Evolutionary conservation across 1,284 basidiomycete species (phyloP).

Genomic region (Polyporus tsugae): DNA sequence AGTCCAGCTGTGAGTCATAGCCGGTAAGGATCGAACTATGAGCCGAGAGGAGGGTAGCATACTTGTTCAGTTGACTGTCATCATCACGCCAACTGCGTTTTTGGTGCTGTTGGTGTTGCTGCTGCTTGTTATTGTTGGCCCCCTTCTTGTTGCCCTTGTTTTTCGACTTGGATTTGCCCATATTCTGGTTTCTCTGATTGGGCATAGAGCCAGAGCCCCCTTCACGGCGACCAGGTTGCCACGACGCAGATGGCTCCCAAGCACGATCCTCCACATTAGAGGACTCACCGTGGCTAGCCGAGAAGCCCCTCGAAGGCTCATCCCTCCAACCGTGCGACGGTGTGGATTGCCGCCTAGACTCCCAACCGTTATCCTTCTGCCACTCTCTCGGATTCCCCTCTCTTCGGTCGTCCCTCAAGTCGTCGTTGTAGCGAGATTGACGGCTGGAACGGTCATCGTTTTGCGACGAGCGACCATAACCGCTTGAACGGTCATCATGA

Average conservation of each 20-base stretch:
- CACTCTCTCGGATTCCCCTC: constrained; percentile 34
- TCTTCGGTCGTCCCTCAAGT: constrained; percentile 35
- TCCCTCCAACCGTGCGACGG: constrained; percentile 25
- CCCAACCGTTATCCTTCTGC: constrained; percentile 49
- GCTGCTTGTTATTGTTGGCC: constrained; percentile 48
- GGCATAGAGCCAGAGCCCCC: constrained; percentile 36
- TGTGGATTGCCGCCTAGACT: constrained; percentile 36
- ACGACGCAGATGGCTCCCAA: constrained; percentile 47
- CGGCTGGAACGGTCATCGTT: constrained; percentile 39
- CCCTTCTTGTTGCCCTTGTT: constrained; percentile 44
- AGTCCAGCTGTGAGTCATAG: constrained; percentile 42
- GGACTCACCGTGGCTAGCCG: constrained; percentile 27
- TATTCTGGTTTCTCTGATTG: constrained; percentile 40
- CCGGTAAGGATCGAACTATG: neutral
- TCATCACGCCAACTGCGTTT: constrained; percentile 68
- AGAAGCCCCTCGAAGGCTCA: constrained; percentile 22
- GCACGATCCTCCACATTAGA: constrained; percentile 43
- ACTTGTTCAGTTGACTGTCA: constrained; percentile 78
- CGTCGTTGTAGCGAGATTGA: constrained; percentile 36
- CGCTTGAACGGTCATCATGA: constrained; percentile 45
- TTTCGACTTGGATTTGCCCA: constrained; percentile 46
- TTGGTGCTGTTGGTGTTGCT: constrained; percentile 41
- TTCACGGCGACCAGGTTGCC: constrained; percentile 42
- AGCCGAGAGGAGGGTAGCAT: constrained; percentile 34
- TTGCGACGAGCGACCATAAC: constrained; percentile 53